phyloP scores from a whole-genome alignment of 768 basidiomycete species.

The Jaapia argillacea region DNA sequence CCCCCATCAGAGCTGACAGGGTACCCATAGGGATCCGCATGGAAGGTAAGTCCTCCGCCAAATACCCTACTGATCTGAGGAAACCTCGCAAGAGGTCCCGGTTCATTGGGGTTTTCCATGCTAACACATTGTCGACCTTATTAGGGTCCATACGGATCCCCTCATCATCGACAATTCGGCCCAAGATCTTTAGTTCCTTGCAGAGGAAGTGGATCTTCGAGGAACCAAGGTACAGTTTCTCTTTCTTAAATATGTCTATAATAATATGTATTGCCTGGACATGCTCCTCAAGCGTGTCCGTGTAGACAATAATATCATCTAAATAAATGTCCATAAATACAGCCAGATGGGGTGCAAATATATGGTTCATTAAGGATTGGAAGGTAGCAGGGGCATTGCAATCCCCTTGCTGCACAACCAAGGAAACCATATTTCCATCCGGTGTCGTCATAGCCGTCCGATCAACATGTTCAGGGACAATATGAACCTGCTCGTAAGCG shows the following conservation, averaged over 20 bases:
- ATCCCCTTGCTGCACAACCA: conserved; percentile 26
- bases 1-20: conserved; percentile 6
- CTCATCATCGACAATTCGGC: conserved; percentile 15
- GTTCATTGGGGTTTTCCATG: conserved; percentile 18
- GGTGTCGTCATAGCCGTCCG: conserved; percentile 16
- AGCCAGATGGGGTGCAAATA: conserved; percentile 21
- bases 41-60: conserved; percentile 15
- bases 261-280: conserved; percentile 19
- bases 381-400: conserved; percentile 27
- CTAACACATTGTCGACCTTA: conserved; percentile 16
- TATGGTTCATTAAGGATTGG: conserved; percentile 33
- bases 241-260: conserved; percentile 20
- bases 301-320: conserved; percentile 25
- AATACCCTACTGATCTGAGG: conserved; percentile 25
- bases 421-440: conserved; percentile 31
- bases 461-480: conserved; percentile 12
- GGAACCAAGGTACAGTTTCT: conserved; percentile 26
- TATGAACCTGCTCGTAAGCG: conserved; percentile 20
- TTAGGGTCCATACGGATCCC: conserved; percentile 19
- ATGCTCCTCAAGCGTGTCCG: conserved; percentile 18
- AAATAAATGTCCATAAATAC: conserved; percentile 25
- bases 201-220: conserved; percentile 24
- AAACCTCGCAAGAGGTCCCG: conserved; percentile 23
- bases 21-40: conserved; percentile 21
- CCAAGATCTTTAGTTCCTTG: conserved; percentile 19